Conservation (phyloP, 441 rosid species). For the Arabidopsis hybrid region DNA sequence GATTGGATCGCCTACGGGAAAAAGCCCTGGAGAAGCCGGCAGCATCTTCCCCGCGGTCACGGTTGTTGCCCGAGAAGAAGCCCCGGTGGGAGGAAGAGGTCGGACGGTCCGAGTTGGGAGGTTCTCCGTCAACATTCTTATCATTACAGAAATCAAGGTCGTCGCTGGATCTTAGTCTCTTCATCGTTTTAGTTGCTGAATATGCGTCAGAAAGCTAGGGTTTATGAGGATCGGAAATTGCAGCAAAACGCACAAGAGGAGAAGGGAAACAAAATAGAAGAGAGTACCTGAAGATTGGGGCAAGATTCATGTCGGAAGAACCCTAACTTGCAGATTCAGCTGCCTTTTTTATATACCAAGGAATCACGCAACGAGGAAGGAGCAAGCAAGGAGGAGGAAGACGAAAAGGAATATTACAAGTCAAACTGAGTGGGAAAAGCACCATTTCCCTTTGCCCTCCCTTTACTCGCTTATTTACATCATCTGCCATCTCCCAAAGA, state of each 20-base stretch:
- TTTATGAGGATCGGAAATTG: slow-evolving; percentile 1
- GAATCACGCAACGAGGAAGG: slow-evolving; percentile 29
- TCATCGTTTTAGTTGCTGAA: slow-evolving; percentile 52
- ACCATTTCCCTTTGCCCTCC: background rate
- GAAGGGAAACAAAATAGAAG: background rate
- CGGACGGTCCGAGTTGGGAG: slow-evolving; percentile 55
- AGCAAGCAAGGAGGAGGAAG: slow-evolving; percentile 10
- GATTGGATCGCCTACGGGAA: slow-evolving; percentile 66
- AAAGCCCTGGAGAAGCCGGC: slow-evolving; percentile 49
- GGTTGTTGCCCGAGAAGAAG: slow-evolving; percentile 54
- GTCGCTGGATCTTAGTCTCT: slow-evolving; percentile 87
- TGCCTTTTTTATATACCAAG: background rate
- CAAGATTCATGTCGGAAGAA: slow-evolving; percentile 33
- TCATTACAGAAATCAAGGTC: slow-evolving; percentile 77
- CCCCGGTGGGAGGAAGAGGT: slow-evolving; percentile 64
- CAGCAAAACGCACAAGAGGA: slow-evolving; percentile 17
- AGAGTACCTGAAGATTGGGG: slow-evolving; percentile 33
- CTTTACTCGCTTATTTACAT: slow-evolving; percentile 18
- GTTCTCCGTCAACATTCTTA: slow-evolving; percentile 54
- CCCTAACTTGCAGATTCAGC: slow-evolving; percentile 40
- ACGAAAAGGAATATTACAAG: slow-evolving; percentile 34
- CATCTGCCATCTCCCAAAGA: background rate
- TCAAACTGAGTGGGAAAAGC: slow-evolving; percentile 39
- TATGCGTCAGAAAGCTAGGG: background rate
- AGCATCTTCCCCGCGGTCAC: slow-evolving; percentile 68